Percentiles rank a stretch among this genome's conserved stretches.
Evolutionary conservation across 1,284 basidiomycete species (phyloP).

Genomic region (Ustilago hordei): DNA sequence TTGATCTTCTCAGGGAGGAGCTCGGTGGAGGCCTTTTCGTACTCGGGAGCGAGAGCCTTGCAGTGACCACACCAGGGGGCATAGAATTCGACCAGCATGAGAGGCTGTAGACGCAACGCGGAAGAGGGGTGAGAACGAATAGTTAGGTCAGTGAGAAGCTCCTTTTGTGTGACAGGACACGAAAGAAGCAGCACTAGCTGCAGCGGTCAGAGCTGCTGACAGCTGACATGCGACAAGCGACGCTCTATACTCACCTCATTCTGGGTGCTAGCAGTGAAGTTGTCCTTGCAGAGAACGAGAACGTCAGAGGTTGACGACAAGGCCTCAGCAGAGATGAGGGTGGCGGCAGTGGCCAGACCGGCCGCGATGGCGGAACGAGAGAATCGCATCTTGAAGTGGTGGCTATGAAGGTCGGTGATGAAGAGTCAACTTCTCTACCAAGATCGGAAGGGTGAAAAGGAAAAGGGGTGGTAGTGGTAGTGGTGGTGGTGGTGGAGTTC

Average conservation of each 20-base stretch:
- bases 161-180: not conserved
- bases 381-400: slow-evolving; percentile 50
- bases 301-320: slow-evolving; percentile 80
- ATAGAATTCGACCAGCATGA: slow-evolving; percentile 96
- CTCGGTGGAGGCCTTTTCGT: slow-evolving; percentile 92
- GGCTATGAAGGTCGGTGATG: not conserved
- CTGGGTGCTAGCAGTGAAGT: slow-evolving; percentile 80
- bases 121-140: not conserved
- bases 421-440: slow-evolving; percentile 22
- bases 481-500: slow-evolving; percentile 2
- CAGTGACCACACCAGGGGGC: slow-evolving; percentile 85
- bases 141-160: not conserved
- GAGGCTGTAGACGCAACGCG: slow-evolving; percentile 72
- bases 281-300: slow-evolving; percentile 78
- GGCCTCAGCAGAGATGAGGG: slow-evolving; percentile 73
- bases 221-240: not conserved
- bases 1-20: slow-evolving; percentile 89
- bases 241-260: slow-evolving; percentile 69
- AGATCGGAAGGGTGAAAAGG: not conserved
- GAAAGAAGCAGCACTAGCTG: not conserved
- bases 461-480: not conserved
- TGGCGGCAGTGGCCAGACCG: slow-evolving; percentile 57
- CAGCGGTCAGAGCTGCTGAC: not conserved
- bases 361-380: slow-evolving; percentile 49
- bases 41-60: slow-evolving; percentile 79